Percentiles rank a stretch among this genome's conserved stretches.
phyloP scores from a whole-genome alignment of 1,139 yeast genomes.

The Spencermartinsiella ligniputridi region DNA sequence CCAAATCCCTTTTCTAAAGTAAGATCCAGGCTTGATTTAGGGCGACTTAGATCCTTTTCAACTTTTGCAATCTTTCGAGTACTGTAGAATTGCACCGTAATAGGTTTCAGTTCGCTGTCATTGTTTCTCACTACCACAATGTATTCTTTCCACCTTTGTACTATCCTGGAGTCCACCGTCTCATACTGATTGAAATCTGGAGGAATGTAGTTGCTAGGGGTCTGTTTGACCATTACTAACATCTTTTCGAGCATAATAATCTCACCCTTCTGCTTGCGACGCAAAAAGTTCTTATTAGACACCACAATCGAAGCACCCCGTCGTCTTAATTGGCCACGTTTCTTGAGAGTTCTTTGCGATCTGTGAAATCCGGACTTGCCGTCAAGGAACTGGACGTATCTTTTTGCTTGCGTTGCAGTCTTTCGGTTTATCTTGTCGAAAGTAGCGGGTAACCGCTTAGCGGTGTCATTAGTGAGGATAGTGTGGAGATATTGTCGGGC shows the following conservation, averaged over 20 bases:
- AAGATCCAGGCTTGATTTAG: conserved; percentile 24
- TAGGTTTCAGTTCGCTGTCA: conserved; percentile 44
- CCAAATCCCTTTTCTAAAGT: conserved; percentile 28
- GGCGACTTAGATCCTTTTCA: conserved; percentile 29
- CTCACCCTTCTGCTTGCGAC: conserved; percentile 46
- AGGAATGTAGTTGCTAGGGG: conserved; percentile 30
- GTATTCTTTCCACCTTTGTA: conserved; percentile 77
- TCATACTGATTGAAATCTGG: conserved; percentile 44
- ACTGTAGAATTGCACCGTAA: conserved; percentile 59
- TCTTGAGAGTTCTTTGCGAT: not conserved
- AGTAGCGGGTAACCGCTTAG: conserved; percentile 1
- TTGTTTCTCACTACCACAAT: conserved; percentile 61
- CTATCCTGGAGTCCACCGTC: conserved; percentile 48
- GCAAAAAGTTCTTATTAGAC: conserved; percentile 15
- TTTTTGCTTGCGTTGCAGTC: not conserved
- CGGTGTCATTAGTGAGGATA: conserved; percentile 11
- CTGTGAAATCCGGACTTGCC: not conserved
- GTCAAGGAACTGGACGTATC: not conserved
- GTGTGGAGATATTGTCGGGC: conserved; percentile 14
- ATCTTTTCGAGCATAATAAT: conserved; percentile 60
- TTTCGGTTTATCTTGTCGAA: not conserved
- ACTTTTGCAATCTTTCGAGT: conserved; percentile 38
- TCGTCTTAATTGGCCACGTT: not conserved
- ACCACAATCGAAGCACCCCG: conserved; percentile 3
- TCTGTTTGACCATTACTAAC: conserved; percentile 54